Evolutionary conservation across 2,329 filamentous ascomycete species (phyloP), one percentile per base, ranked within the genome.

Genomic region (Colletotrichum echinochloae): DNA sequence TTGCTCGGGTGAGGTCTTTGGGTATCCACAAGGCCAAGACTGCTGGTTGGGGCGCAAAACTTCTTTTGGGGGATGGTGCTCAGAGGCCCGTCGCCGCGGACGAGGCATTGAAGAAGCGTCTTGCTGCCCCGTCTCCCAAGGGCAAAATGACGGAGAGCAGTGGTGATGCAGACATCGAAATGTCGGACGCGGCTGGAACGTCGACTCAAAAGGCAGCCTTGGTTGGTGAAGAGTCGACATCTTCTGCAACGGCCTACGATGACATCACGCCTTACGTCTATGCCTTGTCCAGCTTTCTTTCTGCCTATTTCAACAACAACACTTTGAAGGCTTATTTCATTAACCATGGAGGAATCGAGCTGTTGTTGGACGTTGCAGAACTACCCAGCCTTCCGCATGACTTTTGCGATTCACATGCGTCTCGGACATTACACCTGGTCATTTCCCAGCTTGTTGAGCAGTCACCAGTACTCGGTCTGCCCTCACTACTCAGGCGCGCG

Each of bases 281-380:
- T 76, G 92, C 92, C 30, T 84, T 94, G 46, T 88, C 92, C 70
- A 92, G 89, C 60, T 99, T 99, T 78, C 82, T 99, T 55, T 80
- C 81, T 12, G 77, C 92, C 1, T 95, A 96, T 78, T 89, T 96
- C 70, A 88, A 89, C 72, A 97, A 97, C 76, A 85, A 88, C 66
- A 86, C 86, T 41, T 87, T 97, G 75, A 95, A 92, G 79, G 83
- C 86, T 23, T 87, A 88, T 30, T 95, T 98, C 76, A 90, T 96
- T 72, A 89, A 92, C 65, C 87, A 88, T 60, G 94, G 94, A 67
- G 96, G 94, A 8, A 90, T 95, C 30, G 94, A 98, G 79, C 86
- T 92, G 60, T 85, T 98, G 26, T 85, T 99, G 64, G 94, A 98
- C 77, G 89, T 98, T 65, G 92, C 92, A 49, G 93, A 92, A 64